Conservation (phyloP, 257 asterid species). For the Misopates orontium region DNA sequence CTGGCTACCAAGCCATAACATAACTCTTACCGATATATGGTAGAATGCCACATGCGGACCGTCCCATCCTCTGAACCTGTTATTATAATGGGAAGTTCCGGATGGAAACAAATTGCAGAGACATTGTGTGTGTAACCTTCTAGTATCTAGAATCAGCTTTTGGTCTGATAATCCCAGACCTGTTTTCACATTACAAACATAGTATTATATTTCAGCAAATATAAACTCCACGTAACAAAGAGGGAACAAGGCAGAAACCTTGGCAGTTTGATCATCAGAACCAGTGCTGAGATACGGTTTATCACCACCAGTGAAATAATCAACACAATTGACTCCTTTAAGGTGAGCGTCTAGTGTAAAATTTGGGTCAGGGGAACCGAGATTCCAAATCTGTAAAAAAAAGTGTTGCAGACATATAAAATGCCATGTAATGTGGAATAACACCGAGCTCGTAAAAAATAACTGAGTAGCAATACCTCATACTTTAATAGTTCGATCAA, state of each 20-base stretch:
- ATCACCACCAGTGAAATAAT: no score
- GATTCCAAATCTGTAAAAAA: slow-evolving; percentile 86
- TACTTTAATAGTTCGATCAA: slow-evolving; percentile 96
- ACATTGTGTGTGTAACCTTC: no score
- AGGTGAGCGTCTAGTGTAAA: slow-evolving; percentile 97
- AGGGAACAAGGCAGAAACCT: slow-evolving; percentile 51
- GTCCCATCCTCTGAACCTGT: no score
- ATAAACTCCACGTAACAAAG: slow-evolving; percentile 23
- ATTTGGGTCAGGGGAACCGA: slow-evolving; percentile 99
- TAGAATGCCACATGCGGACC: slow-evolving; percentile 98
- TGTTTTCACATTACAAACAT: slow-evolving; percentile 37
- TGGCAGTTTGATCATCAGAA: slow-evolving; percentile 99
- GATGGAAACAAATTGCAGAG: no score
- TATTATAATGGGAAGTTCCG: no score
- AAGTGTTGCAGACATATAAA: slow-evolving; percentile 24
- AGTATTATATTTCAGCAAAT: slow-evolving; percentile 16
- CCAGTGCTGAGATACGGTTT: slow-evolving; percentile 93
- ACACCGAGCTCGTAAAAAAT: slow-evolving; percentile 9
- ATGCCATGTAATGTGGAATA: slow-evolving; percentile 8
- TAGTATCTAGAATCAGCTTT: slow-evolving; percentile 95
- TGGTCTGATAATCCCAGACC: slow-evolving; percentile 99
- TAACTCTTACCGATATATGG: slow-evolving; percentile 75
- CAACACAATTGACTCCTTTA: no score
- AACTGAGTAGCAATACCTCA: slow-evolving; percentile 6
- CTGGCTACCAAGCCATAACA: slow-evolving; percentile 18